Evolutionary conservation across 805 yeast species (phyloP).

Genomic region (Yamadazyma sp.): DNA sequence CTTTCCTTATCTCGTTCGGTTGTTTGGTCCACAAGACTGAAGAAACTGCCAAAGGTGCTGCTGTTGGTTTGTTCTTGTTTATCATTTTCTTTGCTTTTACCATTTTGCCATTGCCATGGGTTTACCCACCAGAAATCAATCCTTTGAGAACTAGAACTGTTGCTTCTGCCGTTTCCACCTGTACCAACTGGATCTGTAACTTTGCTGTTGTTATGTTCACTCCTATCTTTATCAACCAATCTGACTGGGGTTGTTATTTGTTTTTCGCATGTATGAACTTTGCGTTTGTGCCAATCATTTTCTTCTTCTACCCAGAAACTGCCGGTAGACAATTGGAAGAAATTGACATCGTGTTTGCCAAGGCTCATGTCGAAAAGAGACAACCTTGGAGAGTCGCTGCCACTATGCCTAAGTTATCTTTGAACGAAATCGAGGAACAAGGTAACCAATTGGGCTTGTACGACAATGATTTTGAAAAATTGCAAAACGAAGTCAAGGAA

Average conservation of each 20-base stretch:
- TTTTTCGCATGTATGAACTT: slow-evolving; percentile 43
- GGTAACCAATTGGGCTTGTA: slow-evolving; percentile 58
- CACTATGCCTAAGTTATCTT: slow-evolving; percentile 57
- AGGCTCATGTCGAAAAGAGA: slow-evolving; percentile 55
- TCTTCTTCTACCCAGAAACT: slow-evolving; percentile 47
- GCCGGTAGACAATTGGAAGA: slow-evolving; percentile 48
- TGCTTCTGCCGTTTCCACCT: slow-evolving; percentile 44
- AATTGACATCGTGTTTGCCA: slow-evolving; percentile 60
- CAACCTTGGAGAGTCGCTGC: slow-evolving; percentile 65
- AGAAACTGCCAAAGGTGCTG: slow-evolving; percentile 44
- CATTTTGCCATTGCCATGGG: slow-evolving; percentile 47
- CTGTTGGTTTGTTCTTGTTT: slow-evolving; percentile 46
- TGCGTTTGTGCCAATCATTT: slow-evolving; percentile 37
- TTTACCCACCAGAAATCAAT: slow-evolving; percentile 48
- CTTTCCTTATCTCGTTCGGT: slow-evolving; percentile 42
- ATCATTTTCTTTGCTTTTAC: slow-evolving; percentile 45
- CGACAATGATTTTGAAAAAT: slow-evolving; percentile 44
- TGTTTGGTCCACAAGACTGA: slow-evolving; percentile 34
- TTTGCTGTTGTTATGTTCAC: slow-evolving; percentile 49
- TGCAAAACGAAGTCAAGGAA: slow-evolving; percentile 28
- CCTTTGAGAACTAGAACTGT: slow-evolving; percentile 48
- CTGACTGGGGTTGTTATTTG: slow-evolving; percentile 43
- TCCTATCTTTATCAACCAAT: slow-evolving; percentile 38
- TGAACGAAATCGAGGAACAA: slow-evolving; percentile 58
- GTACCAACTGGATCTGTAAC: slow-evolving; percentile 46